Evolutionary conservation across 2,329 filamentous ascomycete genomes (phyloP).

Genomic region (Pseudogymnoascus sp.): DNA sequence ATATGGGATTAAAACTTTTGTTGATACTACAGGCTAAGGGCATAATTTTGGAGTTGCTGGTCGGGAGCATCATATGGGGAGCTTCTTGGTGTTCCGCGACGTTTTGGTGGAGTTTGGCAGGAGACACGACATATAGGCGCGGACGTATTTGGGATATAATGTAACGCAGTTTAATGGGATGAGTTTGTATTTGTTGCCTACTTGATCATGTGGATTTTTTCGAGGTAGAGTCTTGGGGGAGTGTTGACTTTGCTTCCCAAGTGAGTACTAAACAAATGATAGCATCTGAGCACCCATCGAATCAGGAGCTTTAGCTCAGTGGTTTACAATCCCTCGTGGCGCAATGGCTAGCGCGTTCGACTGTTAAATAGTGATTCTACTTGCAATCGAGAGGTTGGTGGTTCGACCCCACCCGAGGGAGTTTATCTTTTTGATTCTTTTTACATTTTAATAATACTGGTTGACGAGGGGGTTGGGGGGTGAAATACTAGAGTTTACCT

Average conservation of each 20-base stretch:
- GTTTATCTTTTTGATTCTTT: not conserved
- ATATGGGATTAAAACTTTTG: not conserved
- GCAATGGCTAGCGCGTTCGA: constrained; percentile 12
- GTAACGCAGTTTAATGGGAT: not conserved
- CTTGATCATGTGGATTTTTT: not conserved
- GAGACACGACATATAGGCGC: not conserved
- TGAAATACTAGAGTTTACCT: not conserved
- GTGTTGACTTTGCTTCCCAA: not conserved
- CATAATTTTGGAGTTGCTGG: constrained; percentile 2
- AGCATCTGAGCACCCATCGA: not conserved
- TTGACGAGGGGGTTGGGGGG: not conserved
- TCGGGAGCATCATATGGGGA: constrained; percentile 2
- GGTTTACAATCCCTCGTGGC: constrained; percentile 10
- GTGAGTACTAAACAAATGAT: not conserved
- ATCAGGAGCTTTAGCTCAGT: not conserved
- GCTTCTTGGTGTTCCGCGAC: not conserved
- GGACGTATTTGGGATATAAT: not conserved
- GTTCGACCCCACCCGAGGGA: constrained; percentile 11
- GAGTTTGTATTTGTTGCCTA: not conserved
- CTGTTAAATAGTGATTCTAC: constrained; percentile 4
- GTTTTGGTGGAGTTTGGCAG: not conserved
- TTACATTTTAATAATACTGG: not conserved
- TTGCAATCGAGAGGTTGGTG: constrained; percentile 12
- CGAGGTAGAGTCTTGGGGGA: not conserved
- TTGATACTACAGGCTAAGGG: not conserved